Evolutionary conservation across 176 grass and related monocot genomes (phyloP), one percentile per base, ranked within the genome.

Genomic region (Ampelocalamus luodianensis): DNA sequence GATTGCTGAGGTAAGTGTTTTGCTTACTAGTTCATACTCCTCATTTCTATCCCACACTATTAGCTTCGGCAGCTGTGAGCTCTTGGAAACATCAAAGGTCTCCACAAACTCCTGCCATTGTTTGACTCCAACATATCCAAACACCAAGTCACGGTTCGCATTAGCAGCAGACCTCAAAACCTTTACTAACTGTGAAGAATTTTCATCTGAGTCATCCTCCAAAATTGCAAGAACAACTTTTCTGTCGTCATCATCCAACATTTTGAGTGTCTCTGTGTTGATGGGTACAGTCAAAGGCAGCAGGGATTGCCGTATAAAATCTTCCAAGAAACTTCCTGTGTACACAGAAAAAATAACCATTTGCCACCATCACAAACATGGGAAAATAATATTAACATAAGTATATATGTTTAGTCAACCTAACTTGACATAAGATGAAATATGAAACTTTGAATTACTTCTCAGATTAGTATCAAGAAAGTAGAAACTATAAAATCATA

Each of bases 21-120:
- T 39, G 85, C 92, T 88, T 88, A 98, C 96, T 66, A 89, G 69
- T 81, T 95, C 86, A 77, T 98, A 98, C 66, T 98, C 96, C 67
- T 95, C 96, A 74, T 95, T 89, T 88, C 96, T 90, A 58, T 98
- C 93, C 96, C 91, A 98, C 74, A 98, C 91, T 55, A 98, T 56
- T 67, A 98, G 81, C 87, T 95, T 95, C 81, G 96, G 93, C 63
- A 98, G 81, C 69, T 92, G 89, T 55, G 78, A 84, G 53, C 89
- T 95, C 84, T 90, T 98, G 69, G 87, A 88, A 80, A 93, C 48
- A 78, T 93, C 96, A 87, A 98, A 98, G 71, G 91, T 88, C 65
- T 98, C 96, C 43, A 91, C 93, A 43, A 98, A 95, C 14, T 93
- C 93, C 71, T 92, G 91, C 91, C 91, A 98, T 74, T 98, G 95